A percentile compares a stretch with the other conserved stretches of the same genome.
phyloP scores from a whole-genome alignment of 202 grass and related monocot species.

The Eragrostis tef region DNA sequence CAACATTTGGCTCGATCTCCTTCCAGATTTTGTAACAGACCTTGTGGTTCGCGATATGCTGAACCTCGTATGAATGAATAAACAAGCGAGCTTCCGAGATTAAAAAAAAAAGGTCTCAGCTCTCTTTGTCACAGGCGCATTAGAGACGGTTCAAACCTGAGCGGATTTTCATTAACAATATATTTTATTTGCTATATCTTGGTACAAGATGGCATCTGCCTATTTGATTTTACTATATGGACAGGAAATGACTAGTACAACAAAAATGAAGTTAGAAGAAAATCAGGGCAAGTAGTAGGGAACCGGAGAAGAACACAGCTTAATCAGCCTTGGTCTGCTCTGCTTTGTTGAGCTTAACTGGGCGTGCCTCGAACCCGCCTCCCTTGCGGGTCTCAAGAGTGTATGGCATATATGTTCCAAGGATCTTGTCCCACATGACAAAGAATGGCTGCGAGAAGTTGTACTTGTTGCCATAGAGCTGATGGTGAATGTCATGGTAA shows the following conservation, averaged over 20 bases:
- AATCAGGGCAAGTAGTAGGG: slow-evolving; percentile 23
- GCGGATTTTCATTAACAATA: slow-evolving; percentile 33
- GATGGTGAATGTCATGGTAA: slow-evolving; percentile 83
- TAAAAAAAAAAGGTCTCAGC: no score
- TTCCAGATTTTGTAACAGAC: no score
- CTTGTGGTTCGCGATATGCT: no score
- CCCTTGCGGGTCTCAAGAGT: slow-evolving; percentile 71
- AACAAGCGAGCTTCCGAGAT: no score
- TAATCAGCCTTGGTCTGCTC: slow-evolving; percentile 51
- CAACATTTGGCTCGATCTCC: no score
- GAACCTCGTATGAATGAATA: no score
- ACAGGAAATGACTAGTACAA: slow-evolving; percentile 52
- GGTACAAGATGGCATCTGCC: slow-evolving; percentile 49
- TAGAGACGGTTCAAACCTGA: slow-evolving; percentile 20
- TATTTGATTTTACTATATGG: slow-evolving; percentile 49
- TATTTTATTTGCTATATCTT: slow-evolving; percentile 62
- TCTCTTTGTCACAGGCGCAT: neutral
- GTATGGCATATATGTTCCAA: slow-evolving; percentile 75
- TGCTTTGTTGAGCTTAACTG: slow-evolving; percentile 49
- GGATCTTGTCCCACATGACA: slow-evolving; percentile 77
- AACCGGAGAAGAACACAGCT: neutral
- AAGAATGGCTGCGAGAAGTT: slow-evolving; percentile 81
- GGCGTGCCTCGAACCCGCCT: slow-evolving; percentile 63
- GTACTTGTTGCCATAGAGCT: slow-evolving; percentile 80
- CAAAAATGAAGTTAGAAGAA: slow-evolving; percentile 44